Conservation (phyloP, 2,329 filamentous ascomycete species). For the Juglanconis oblonga region DNA sequence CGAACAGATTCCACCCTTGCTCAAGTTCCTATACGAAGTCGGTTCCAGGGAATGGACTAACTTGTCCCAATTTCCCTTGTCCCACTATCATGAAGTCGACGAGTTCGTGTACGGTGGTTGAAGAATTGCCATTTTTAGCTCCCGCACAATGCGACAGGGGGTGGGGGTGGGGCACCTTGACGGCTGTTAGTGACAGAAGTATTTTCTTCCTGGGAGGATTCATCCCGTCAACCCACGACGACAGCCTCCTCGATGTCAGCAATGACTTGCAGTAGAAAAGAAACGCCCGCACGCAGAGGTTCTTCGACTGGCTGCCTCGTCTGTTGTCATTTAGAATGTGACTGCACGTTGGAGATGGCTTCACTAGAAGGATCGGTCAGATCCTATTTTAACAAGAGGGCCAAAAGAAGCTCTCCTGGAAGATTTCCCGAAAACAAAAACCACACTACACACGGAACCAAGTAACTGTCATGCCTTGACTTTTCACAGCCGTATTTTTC, state of each 20-base stretch:
- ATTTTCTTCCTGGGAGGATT: not conserved
- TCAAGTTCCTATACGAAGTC: slow-evolving; percentile 8
- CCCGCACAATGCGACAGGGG: slow-evolving; percentile 20
- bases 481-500: not conserved
- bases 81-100: slow-evolving; percentile 4
- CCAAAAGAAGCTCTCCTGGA: too few species aligned
- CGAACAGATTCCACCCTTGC: not conserved
- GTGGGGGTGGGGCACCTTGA: slow-evolving; percentile 3
- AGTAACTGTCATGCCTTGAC: not conserved
- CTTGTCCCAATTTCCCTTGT: slow-evolving; percentile 17
- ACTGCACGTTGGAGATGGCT: too few species aligned
- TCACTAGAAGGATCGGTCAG: too few species aligned
- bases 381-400: too few species aligned
- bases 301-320: too few species aligned
- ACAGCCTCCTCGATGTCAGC: too few species aligned
- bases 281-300: too few species aligned
- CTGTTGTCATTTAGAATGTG: too few species aligned
- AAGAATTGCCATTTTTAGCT: slow-evolving; percentile 25
- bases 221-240: too few species aligned
- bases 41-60: slow-evolving; percentile 6
- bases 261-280: too few species aligned
- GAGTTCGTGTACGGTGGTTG: slow-evolving; percentile 21
- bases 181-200: slow-evolving; percentile 8
- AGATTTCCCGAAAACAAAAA: not conserved
- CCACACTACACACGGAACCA: not conserved